Evolutionary conservation across 2,329 filamentous ascomycete genomes (phyloP).

Genomic region (Cadophora malorum): DNA sequence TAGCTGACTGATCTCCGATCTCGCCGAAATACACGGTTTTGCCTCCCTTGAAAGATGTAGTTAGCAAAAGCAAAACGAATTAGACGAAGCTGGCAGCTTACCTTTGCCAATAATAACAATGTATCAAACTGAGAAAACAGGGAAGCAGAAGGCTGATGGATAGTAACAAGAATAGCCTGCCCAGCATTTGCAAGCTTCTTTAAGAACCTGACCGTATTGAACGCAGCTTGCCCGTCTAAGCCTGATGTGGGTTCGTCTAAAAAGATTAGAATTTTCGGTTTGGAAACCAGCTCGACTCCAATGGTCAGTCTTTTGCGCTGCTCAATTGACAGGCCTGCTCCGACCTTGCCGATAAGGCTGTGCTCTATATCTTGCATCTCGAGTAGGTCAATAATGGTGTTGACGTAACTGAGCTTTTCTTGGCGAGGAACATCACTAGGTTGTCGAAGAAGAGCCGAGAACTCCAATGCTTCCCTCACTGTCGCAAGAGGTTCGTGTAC

Average conservation of each 20-base stretch:
- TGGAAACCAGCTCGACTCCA: constrained; percentile 62
- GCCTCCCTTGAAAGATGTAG: too few species aligned
- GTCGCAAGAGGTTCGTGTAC: constrained; percentile 80
- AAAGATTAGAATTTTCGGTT: constrained; percentile 64
- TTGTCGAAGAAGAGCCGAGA: constrained; percentile 86
- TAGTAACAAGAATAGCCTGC: constrained; percentile 60
- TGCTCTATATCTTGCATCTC: constrained; percentile 72
- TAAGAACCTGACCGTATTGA: constrained; percentile 67
- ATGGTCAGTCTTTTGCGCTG: constrained; percentile 68
- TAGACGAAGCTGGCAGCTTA: too few species aligned
- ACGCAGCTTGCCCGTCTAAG: constrained; percentile 68
- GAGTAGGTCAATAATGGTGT: constrained; percentile 72
- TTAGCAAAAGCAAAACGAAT: too few species aligned
- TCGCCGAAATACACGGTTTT: constrained; percentile 74
- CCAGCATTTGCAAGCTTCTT: constrained; percentile 63
- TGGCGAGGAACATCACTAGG: constrained; percentile 72
- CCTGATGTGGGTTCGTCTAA: constrained; percentile 67
- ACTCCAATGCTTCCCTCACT: constrained; percentile 85
- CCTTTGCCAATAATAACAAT: constrained; percentile 66
- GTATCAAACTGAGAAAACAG: constrained; percentile 64
- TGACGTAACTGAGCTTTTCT: constrained; percentile 86
- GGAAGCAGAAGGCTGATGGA: constrained; percentile 61
- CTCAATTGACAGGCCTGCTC: constrained; percentile 65
- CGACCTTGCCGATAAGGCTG: constrained; percentile 67
- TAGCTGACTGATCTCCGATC: constrained; percentile 64